phyloP scores from a whole-genome alignment of 257 asterid species.

The Salvia rosmarinus region DNA sequence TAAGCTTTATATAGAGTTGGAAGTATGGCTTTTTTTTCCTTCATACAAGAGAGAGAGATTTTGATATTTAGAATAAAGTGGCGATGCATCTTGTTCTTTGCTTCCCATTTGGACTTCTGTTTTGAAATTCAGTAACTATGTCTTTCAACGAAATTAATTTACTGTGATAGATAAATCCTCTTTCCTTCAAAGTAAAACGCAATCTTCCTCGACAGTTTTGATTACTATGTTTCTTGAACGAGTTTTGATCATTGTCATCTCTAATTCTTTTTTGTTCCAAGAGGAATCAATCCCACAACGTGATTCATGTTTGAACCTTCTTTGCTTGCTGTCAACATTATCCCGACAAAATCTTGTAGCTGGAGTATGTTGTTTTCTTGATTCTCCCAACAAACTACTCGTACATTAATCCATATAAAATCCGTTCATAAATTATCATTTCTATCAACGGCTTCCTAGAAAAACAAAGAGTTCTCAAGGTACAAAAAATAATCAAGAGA shows the following conservation, averaged over 20 bases:
- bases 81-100: slow-evolving; percentile 22
- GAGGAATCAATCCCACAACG: slow-evolving; percentile 7
- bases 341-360: neutral
- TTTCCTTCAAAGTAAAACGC: neutral
- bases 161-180: slow-evolving; percentile 1
- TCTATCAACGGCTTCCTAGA: too few species aligned
- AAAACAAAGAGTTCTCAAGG: too few species aligned
- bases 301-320: slow-evolving; percentile 30
- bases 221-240: too few species aligned
- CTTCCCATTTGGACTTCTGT: slow-evolving; percentile 13
- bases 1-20: slow-evolving; percentile 23
- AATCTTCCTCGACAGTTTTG: neutral
- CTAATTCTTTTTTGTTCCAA: neutral
- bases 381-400: neutral
- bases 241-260: neutral
- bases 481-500: too few species aligned
- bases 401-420: neutral
- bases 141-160: neutral
- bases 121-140: neutral
- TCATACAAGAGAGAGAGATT: neutral
- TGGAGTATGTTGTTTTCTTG: neutral
- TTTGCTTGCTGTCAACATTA: slow-evolving; percentile 19
- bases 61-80: slow-evolving; percentile 20
- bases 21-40: neutral
- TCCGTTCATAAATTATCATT: too few species aligned